Evolutionary conservation across 495 filamentous ascomycete genomes (phyloP), one percentile per base, ranked within the genome.

Genomic region (Neurospora terricola): DNA sequence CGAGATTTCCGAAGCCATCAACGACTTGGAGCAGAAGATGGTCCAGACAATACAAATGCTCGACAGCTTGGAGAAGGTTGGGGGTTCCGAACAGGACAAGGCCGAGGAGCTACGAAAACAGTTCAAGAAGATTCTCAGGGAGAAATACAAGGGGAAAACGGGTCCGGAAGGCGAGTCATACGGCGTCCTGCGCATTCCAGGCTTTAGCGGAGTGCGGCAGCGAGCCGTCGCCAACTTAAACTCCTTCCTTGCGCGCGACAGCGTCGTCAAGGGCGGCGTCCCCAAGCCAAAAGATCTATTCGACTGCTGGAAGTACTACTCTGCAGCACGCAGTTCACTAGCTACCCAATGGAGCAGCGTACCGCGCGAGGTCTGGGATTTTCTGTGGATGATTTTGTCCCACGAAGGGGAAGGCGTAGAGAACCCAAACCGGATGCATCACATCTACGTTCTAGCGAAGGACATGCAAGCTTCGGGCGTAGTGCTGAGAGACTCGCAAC

Each of bases 391-490:
- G 72, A 76, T 84, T 43, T 78, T 88, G 39, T 78, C 83, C 14
- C 54, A 66, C 27, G 10, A 77, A 74, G 43, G 78, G 81, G 21
- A 77, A 73, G 73, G 74, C 18, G 70, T 77, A 2, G 78, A 84
- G 10, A 86, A 86, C 74, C 78, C 86, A 37, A 83, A 88, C 69
- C 88, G 88, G 43, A 86, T 90, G 80, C 80, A 82, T 14, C 90
- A 90, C 80, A 76, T 92, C 21, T 87, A 89, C 71, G 76, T 81
- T 12, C 81, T 94, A 16, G 82, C 86, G 7, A 84, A 88, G 77
- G 92, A 94, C 75, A 89, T 91, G 79, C 78, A 82, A 36, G 82
- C 87, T 12, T 82, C 86, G 43, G 88, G 87, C 11, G 82, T 84
- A 70, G 71, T 81, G 11, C 82, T 94, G 70, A 77, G 82, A 2